These are phyloP conservation scores for Podosphaera aphanis DNA, from an alignment of 2,329 filamentous ascomycete genomes.

Conservation along the genomic window DNA sequence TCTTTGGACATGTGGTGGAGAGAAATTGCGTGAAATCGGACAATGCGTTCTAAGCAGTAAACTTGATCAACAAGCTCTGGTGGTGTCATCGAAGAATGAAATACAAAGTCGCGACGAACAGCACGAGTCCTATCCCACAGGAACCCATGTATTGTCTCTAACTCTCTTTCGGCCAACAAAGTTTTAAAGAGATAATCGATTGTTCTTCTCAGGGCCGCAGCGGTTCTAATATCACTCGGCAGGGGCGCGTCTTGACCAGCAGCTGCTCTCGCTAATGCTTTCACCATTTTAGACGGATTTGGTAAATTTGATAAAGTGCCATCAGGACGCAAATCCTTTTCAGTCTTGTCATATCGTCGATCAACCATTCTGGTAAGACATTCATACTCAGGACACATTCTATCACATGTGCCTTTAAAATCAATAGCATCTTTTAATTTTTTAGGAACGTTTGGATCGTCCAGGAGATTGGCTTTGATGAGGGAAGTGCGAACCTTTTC, in stretches of 20 bases:
- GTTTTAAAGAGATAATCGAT: conserved; percentile 40
- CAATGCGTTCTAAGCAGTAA: conserved; percentile 41
- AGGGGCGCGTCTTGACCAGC: conserved; percentile 44
- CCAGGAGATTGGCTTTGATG: conserved; percentile 35
- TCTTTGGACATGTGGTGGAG: conserved; percentile 37
- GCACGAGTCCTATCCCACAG: conserved; percentile 46
- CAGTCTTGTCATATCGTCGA: conserved; percentile 30
- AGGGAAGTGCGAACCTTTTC: conserved; percentile 31
- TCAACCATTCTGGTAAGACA: conserved; percentile 38
- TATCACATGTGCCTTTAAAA: conserved; percentile 44
- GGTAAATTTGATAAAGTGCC: conserved; percentile 21
- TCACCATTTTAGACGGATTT: conserved; percentile 33
- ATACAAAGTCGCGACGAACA: conserved; percentile 44
- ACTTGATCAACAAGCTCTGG: conserved; percentile 32
- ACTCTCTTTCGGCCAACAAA: conserved; percentile 29
- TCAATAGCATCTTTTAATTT: conserved; percentile 38
- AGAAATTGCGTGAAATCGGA: conserved; percentile 41
- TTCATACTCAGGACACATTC: conserved; percentile 48
- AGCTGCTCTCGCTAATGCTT: conserved; percentile 42
- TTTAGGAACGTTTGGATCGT: conserved; percentile 40
- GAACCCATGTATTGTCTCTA: conserved; percentile 35
- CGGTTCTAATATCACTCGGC: conserved; percentile 43
- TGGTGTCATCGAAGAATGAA: conserved; percentile 35
- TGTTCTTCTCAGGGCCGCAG: conserved; percentile 31
- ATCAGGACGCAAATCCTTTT: conserved; percentile 23